These are phyloP conservation scores for Neurospora tetrasperma DNA, from an alignment of 495 filamentous ascomycete genomes.

Conservation along the genomic window DNA sequence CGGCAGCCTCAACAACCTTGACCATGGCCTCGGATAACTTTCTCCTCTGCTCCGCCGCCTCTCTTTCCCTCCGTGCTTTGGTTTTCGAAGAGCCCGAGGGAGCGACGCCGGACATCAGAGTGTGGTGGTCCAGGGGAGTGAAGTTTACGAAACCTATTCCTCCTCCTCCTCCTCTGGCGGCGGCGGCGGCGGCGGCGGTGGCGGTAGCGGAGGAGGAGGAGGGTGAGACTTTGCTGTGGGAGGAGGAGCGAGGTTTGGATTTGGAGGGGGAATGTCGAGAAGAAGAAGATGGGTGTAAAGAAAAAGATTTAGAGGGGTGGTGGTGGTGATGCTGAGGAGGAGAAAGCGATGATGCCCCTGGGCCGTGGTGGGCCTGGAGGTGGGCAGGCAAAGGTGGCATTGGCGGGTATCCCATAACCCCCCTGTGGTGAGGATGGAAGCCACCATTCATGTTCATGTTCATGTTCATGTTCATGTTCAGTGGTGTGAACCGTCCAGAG, in stretches of 20 bases:
- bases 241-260: background rate
- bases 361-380: background rate
- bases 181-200: no score
- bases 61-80: conserved; percentile 79
- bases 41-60: conserved; percentile 68
- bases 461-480: background rate
- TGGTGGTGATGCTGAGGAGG: background rate
- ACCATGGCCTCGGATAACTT: conserved; percentile 64
- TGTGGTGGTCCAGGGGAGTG: conserved; percentile 68
- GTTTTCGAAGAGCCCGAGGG: conserved; percentile 88
- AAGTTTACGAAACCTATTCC: conserved; percentile 80
- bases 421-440: background rate
- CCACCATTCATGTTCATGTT: background rate
- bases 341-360: background rate
- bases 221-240: no score
- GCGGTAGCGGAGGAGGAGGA: no score
- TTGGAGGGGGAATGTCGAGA: background rate
- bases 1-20: conserved; percentile 63
- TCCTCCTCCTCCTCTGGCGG: conserved; percentile 28
- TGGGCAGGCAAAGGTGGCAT: background rate
- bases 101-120: conserved; percentile 83
- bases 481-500: background rate
- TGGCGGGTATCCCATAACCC: background rate
- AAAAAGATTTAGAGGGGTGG: background rate
- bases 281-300: background rate